A percentile compares a stretch with the other conserved stretches of the same genome.
Evolutionary conservation across 345 rosid genomes (phyloP).

Genomic region (Orychophragmus violaceus): DNA sequence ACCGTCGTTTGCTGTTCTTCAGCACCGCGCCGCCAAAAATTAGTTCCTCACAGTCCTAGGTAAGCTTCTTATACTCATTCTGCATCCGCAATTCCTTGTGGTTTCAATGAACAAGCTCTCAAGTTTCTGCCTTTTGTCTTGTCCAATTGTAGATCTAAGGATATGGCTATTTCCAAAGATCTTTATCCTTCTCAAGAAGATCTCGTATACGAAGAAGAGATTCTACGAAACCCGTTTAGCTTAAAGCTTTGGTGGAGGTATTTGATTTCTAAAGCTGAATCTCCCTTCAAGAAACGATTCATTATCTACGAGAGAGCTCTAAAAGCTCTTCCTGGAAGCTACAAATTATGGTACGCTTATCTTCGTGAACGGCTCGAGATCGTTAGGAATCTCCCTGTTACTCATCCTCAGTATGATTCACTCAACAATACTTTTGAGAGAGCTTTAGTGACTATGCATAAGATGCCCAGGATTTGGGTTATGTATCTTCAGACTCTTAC

Average conservation of each 20-base stretch:
- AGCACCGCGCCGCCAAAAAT: neutral
- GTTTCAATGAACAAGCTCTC: neutral
- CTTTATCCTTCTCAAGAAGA: constrained; percentile 84
- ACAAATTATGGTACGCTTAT: constrained; percentile 83
- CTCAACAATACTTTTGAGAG: constrained; percentile 88
- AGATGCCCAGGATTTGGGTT: constrained; percentile 90
- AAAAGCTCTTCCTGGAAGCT: constrained; percentile 88
- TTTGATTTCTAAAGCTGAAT: constrained; percentile 56
- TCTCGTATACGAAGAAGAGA: constrained; percentile 80
- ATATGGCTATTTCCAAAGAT: constrained; percentile 66
- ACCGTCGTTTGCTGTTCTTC: constrained; percentile 11
- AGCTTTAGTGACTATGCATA: constrained; percentile 85
- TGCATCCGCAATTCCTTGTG: neutral
- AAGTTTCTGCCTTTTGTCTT: neutral
- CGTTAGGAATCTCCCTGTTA: constrained; percentile 61
- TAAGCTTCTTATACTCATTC: neutral
- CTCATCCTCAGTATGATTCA: constrained; percentile 61
- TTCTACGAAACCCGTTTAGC: constrained; percentile 75
- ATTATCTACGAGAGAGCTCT: constrained; percentile 79
- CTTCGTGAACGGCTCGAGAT: constrained; percentile 70
- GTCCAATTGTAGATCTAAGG: constrained; percentile 9
- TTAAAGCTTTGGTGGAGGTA: constrained; percentile 97
- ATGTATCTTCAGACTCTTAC: constrained; percentile 70
- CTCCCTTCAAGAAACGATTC: constrained; percentile 67
- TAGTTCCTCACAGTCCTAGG: neutral